Evolutionary conservation across 2,329 filamentous ascomycete species (phyloP).

Genomic region (Trichoderma guizhouense): DNA sequence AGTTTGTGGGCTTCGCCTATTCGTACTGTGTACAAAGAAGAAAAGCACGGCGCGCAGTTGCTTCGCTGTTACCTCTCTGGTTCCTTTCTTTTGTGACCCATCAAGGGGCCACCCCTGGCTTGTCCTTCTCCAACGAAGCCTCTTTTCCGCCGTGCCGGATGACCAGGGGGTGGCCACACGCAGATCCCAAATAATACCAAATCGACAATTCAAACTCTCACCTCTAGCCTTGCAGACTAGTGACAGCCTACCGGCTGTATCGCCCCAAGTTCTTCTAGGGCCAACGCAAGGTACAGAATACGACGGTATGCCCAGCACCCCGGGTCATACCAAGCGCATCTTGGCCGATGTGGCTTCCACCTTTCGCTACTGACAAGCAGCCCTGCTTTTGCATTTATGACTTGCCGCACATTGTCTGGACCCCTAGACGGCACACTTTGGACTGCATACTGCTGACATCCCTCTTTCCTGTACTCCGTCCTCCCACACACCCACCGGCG

Average conservation of each 20-base stretch:
- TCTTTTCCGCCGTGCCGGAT: conserved; percentile 26
- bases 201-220: conserved; percentile 18
- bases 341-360: conserved; percentile 6
- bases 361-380: conserved; percentile 5
- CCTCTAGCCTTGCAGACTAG: conserved; percentile 23
- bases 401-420: conserved; percentile 1
- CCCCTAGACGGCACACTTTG: conserved; percentile 4
- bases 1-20: neutral
- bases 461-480: conserved; percentile 1
- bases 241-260: conserved; percentile 20
- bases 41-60: neutral
- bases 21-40: neutral
- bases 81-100: neutral
- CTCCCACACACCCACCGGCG: conserved; percentile 8
- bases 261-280: conserved; percentile 10
- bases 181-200: conserved; percentile 24
- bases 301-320: conserved; percentile 16
- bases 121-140: conserved; percentile 14
- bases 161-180: conserved; percentile 24
- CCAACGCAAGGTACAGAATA: conserved; percentile 20
- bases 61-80: neutral
- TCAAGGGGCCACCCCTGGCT: conserved; percentile 1
- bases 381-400: conserved; percentile 8
- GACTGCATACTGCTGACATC: conserved; percentile 8
- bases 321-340: conserved; percentile 4